These are phyloP conservation scores for Aureobasidium sp. DNA, from an alignment of 2,329 filamentous ascomycete genomes.

Conservation along the genomic window DNA sequence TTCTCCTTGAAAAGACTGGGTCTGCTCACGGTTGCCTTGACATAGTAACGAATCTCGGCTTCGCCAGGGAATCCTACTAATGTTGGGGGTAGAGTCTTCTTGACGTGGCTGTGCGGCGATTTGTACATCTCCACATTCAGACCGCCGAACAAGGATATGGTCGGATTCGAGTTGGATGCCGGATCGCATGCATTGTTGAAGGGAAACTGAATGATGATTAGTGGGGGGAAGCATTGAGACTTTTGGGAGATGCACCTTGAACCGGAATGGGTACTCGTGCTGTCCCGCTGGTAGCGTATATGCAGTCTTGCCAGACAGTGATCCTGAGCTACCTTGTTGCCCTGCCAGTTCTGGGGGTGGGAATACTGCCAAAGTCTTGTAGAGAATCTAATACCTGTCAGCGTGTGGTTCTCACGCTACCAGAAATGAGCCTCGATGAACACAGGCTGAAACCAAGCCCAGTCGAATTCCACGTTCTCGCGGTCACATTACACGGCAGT, in stretches of 20 bases:
- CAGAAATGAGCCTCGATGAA: not conserved
- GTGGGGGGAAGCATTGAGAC: not conserved
- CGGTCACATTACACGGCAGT: not conserved
- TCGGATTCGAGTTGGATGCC: slow-evolving; percentile 29
- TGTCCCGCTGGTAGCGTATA: slow-evolving; percentile 59
- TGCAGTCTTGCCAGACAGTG: slow-evolving; percentile 26
- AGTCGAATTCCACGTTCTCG: too few species aligned
- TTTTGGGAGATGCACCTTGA: slow-evolving; percentile 50
- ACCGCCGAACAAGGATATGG: slow-evolving; percentile 34
- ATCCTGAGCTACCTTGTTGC: not conserved
- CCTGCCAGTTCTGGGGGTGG: slow-evolving; percentile 41
- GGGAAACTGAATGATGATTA: slow-evolving; percentile 30
- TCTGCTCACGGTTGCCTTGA: slow-evolving; percentile 88
- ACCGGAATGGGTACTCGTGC: slow-evolving; percentile 69
- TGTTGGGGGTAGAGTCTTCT: slow-evolving; percentile 79
- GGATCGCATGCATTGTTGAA: slow-evolving; percentile 66
- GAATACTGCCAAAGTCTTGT: slow-evolving; percentile 65
- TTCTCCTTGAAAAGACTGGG: slow-evolving; percentile 88
- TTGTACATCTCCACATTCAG: slow-evolving; percentile 38
- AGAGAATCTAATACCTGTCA: slow-evolving; percentile 50
- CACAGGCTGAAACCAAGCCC: not conserved
- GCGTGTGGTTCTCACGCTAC: not conserved
- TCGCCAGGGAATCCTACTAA: slow-evolving; percentile 77
- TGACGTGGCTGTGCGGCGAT: slow-evolving; percentile 57
- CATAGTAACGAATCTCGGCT: slow-evolving; percentile 86